A percentile compares a stretch with the other conserved stretches of the same genome.
phyloP scores from a whole-genome alignment of 2,329 filamentous ascomycete genomes.

The Coniochaeta sp. region DNA sequence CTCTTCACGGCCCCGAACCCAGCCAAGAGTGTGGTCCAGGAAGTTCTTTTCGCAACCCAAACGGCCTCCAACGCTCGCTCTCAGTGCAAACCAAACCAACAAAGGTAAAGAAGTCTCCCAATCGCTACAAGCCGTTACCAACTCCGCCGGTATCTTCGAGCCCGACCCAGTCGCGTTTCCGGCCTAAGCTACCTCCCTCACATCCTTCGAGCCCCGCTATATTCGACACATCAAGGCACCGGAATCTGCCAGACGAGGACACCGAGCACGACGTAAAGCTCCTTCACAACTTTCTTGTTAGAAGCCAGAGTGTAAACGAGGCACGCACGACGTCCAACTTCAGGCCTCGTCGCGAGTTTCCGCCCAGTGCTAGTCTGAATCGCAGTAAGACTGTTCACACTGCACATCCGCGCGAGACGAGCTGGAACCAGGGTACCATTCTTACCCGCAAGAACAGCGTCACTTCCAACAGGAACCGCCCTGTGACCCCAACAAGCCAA shows the following conservation, averaged over 20 bases:
- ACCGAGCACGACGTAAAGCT: slow-evolving; percentile 8
- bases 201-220: slow-evolving; percentile 4
- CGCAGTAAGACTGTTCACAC: slow-evolving; percentile 12
- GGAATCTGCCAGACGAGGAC: slow-evolving; percentile 5
- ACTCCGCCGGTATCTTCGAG: slow-evolving; percentile 46
- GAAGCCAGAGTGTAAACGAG: slow-evolving; percentile 11
- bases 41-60: slow-evolving; percentile 39
- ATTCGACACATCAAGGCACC: background rate
- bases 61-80: slow-evolving; percentile 11
- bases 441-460: slow-evolving; percentile 14
- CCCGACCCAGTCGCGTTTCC: slow-evolving; percentile 38
- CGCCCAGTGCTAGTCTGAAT: slow-evolving; percentile 9
- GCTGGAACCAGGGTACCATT: slow-evolving; percentile 20
- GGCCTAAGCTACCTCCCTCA: slow-evolving; percentile 22
- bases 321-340: slow-evolving; percentile 6
- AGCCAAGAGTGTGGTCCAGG: slow-evolving; percentile 60
- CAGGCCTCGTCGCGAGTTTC: slow-evolving; percentile 3
- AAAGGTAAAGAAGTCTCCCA: background rate
- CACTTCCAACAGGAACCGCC: slow-evolving; percentile 2
- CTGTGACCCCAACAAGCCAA: slow-evolving; percentile 3
- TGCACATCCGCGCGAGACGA: slow-evolving; percentile 13
- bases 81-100: slow-evolving; percentile 15
- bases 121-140: slow-evolving; percentile 13
- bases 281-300: slow-evolving; percentile 11
- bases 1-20: slow-evolving; percentile 60